Evolutionary conservation across 2,329 filamentous ascomycete genomes (phyloP).

Genomic region (Ceratocystis colombiana): DNA sequence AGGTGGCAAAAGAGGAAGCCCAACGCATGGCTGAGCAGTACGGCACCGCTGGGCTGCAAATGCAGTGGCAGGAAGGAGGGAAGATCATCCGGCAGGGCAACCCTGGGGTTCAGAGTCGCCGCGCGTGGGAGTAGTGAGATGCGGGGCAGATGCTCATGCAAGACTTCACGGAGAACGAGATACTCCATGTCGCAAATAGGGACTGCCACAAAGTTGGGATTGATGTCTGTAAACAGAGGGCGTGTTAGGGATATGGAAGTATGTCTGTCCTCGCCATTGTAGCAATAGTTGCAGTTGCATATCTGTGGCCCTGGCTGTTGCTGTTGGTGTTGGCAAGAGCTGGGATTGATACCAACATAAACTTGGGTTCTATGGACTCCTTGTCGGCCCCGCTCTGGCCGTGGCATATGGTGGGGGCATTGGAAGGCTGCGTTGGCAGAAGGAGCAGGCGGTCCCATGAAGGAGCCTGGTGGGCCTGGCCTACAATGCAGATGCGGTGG

Average conservation of each 20-base stretch:
- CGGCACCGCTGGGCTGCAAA: not conserved
- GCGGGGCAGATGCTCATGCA: slow-evolving; percentile 14
- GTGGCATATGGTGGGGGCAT: not conserved
- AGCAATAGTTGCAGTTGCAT: not conserved
- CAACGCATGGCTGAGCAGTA: slow-evolving; percentile 3
- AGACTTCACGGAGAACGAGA: slow-evolving; percentile 10
- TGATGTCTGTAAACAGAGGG: slow-evolving; percentile 7
- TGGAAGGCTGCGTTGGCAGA: not conserved
- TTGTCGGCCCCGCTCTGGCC: not conserved
- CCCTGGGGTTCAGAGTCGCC: not conserved
- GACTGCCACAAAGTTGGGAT: slow-evolving; percentile 18
- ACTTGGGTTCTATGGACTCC: not conserved
- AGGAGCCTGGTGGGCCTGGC: not conserved
- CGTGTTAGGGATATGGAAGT: not conserved
- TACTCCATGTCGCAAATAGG: slow-evolving; percentile 12
- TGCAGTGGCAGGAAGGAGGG: slow-evolving; percentile 4
- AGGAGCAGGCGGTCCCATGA: not conserved
- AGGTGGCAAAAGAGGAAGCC: slow-evolving; percentile 17
- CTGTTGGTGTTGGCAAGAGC: not conserved
- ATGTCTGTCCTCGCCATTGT: not conserved
- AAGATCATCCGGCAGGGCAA: slow-evolving; percentile 3
- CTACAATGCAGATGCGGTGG: not conserved
- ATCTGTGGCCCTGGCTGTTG: not conserved
- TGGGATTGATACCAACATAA: not conserved
- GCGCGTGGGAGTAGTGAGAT: not conserved